A percentile compares a stretch with the other conserved stretches of the same genome.
These are phyloP conservation scores for Emiliania huxleyi DNA, from an alignment of 78 protist genomes.

Conservation along the genomic window DNA sequence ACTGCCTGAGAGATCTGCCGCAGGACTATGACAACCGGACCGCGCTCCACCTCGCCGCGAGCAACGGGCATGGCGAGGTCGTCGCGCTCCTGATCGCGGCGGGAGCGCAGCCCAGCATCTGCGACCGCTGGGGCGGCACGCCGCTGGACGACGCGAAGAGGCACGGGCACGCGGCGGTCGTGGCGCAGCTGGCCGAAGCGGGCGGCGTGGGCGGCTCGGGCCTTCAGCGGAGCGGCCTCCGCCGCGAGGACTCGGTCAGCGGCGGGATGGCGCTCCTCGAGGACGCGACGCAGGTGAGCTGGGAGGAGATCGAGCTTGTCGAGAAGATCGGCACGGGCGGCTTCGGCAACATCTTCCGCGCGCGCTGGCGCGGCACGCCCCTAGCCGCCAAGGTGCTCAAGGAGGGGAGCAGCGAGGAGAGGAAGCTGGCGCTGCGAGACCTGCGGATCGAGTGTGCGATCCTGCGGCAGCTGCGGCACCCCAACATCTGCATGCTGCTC, in stretches of 20 bases:
- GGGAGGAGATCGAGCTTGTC: slow-evolving; percentile 34
- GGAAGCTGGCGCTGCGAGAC: neutral
- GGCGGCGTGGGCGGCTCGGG: no score
- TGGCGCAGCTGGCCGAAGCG: no score
- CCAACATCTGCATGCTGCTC: slow-evolving; percentile 1
- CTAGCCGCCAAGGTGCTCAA: neutral
- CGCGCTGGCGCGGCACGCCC: neutral
- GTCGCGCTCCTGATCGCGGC: neutral
- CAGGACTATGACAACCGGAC: slow-evolving; percentile 71
- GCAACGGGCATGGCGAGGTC: slow-evolving; percentile 55
- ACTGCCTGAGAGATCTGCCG: neutral
- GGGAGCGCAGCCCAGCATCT: neutral
- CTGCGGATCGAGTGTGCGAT: neutral
- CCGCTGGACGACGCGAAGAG: slow-evolving; percentile 67
- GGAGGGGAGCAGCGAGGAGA: neutral
- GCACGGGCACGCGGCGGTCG: neutral
- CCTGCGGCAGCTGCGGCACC: neutral
- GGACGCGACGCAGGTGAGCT: slow-evolving; percentile 60
- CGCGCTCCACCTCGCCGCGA: slow-evolving; percentile 64
- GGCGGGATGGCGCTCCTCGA: neutral
- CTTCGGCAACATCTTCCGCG: neutral
- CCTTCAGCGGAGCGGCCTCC: neutral
- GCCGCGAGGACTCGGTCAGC: neutral
- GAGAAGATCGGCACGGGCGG: neutral
- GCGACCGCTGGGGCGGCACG: slow-evolving; percentile 68